Evolutionary conservation across 1,284 basidiomycete genomes (phyloP).

Genomic region (Fomes fomentarius): DNA sequence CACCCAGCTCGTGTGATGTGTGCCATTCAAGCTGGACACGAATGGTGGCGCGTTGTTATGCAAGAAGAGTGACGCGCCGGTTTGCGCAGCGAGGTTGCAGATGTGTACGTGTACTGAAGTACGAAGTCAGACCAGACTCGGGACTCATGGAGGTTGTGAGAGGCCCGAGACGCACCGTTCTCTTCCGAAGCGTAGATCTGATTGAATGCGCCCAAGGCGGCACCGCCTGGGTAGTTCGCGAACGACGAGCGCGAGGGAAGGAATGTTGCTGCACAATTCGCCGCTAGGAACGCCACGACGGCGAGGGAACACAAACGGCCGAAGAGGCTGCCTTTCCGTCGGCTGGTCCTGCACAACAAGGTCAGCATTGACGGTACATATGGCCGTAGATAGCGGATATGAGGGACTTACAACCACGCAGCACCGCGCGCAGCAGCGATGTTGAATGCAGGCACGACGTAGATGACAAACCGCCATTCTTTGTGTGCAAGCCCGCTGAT

Average conservation of each 20-base stretch:
- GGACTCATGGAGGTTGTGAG: neutral
- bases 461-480: constrained; percentile 96
- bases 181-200: constrained; percentile 39
- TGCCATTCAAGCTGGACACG: constrained; percentile 28
- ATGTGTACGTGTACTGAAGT: constrained; percentile 69
- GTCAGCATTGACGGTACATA: neutral
- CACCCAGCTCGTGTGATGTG: constrained; percentile 47
- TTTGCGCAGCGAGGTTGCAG: constrained; percentile 85
- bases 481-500: constrained; percentile 86
- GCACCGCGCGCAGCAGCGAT: constrained; percentile 74
- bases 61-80: constrained; percentile 88
- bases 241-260: constrained; percentile 64
- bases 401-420: constrained; percentile 56
- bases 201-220: constrained; percentile 72
- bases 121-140: neutral
- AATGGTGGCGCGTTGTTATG: constrained; percentile 68
- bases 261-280: constrained; percentile 56
- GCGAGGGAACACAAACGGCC: constrained; percentile 48
- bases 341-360: constrained; percentile 43
- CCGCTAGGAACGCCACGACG: constrained; percentile 47
- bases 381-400: neutral
- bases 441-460: constrained; percentile 85
- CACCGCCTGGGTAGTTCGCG: constrained; percentile 91
- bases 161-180: constrained; percentile 34
- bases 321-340: constrained; percentile 46